Evolutionary conservation across 495 filamentous ascomycete genomes (phyloP).

Genomic region (Cercophora sp.): DNA sequence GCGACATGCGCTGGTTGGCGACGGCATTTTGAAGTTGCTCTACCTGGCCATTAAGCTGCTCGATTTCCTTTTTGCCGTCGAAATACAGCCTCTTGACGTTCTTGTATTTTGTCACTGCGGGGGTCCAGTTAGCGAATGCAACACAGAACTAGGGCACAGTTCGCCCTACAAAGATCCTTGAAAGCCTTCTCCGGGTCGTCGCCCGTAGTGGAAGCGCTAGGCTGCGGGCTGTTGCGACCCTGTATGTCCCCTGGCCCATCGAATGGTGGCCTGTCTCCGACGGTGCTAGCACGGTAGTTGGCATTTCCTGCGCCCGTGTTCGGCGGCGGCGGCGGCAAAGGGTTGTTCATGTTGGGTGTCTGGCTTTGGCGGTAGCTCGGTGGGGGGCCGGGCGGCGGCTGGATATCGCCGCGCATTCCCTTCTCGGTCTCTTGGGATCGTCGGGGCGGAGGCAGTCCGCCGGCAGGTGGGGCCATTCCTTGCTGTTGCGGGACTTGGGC

Average conservation of each 20-base stretch:
- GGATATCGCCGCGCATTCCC: slow-evolving; percentile 36
- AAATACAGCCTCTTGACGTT: slow-evolving; percentile 98
- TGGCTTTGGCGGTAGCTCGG: slow-evolving; percentile 48
- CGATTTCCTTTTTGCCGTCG: slow-evolving; percentile 86
- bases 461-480: slow-evolving; percentile 49
- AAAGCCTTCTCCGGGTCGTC: slow-evolving; percentile 51
- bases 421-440: slow-evolving; percentile 43
- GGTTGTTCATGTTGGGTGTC: slow-evolving; percentile 39
- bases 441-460: slow-evolving; percentile 40
- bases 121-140: too few relatives aligned
- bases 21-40: slow-evolving; percentile 94
- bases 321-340: slow-evolving; percentile 39
- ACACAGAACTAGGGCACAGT: neutral
- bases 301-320: slow-evolving; percentile 28
- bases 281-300: slow-evolving; percentile 38
- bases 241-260: slow-evolving; percentile 40
- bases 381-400: slow-evolving; percentile 43
- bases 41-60: slow-evolving; percentile 81
- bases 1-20: slow-evolving; percentile 89
- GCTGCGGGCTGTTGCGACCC: slow-evolving; percentile 59
- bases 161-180: slow-evolving; percentile 62
- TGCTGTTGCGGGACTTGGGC: slow-evolving; percentile 31
- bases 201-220: slow-evolving; percentile 45
- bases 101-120: slow-evolving; percentile 86
- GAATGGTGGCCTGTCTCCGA: slow-evolving; percentile 34